These are phyloP conservation scores for Fusarium verticillioides DNA, from an alignment of 2,329 filamentous ascomycete species.

Conservation along the genomic window DNA sequence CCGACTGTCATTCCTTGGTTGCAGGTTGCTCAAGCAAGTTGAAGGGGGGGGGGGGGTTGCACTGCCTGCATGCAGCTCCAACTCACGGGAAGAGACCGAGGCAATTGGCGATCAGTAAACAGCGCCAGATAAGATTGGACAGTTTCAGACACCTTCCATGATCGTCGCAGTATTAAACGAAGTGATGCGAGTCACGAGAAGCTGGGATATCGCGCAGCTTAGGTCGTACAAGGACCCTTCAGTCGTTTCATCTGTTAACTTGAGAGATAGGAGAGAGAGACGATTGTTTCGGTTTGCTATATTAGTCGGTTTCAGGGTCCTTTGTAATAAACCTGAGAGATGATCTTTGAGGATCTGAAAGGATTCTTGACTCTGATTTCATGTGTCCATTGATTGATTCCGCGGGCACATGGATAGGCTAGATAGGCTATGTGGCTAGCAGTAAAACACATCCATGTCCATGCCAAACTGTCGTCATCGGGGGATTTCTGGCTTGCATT, in stretches of 20 bases:
- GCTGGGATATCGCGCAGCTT: slow-evolving; percentile 8
- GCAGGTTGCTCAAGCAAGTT: slow-evolving; percentile 3
- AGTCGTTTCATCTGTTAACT: slow-evolving; percentile 13
- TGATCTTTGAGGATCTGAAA: slow-evolving; percentile 17
- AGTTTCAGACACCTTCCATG: slow-evolving; percentile 25
- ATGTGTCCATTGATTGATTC: slow-evolving; percentile 3
- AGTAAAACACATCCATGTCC: slow-evolving; percentile 16
- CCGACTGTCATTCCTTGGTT: slow-evolving; percentile 22
- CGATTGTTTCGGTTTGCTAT: background rate
- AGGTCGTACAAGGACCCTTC: slow-evolving; percentile 7
- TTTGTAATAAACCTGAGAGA: slow-evolving; percentile 1
- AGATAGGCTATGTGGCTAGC: background rate
- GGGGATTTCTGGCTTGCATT: slow-evolving; percentile 32
- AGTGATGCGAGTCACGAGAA: slow-evolving; percentile 25
- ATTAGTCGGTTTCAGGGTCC: slow-evolving; percentile 19
- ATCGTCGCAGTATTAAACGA: slow-evolving; percentile 30
- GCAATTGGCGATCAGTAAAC: slow-evolving; percentile 33
- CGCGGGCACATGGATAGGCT: slow-evolving; percentile 23
- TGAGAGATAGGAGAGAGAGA: background rate
- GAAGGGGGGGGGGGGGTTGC: slow-evolving; percentile 21
- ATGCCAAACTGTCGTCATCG: slow-evolving; percentile 40
- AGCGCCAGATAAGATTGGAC: slow-evolving; percentile 19
- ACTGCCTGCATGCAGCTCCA: slow-evolving; percentile 17
- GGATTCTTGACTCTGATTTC: slow-evolving; percentile 24
- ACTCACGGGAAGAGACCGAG: slow-evolving; percentile 37